Evolutionary conservation across 2,329 filamentous ascomycete genomes (phyloP), one percentile per base, ranked within the genome.

Genomic region (Monilinia fructigena): DNA sequence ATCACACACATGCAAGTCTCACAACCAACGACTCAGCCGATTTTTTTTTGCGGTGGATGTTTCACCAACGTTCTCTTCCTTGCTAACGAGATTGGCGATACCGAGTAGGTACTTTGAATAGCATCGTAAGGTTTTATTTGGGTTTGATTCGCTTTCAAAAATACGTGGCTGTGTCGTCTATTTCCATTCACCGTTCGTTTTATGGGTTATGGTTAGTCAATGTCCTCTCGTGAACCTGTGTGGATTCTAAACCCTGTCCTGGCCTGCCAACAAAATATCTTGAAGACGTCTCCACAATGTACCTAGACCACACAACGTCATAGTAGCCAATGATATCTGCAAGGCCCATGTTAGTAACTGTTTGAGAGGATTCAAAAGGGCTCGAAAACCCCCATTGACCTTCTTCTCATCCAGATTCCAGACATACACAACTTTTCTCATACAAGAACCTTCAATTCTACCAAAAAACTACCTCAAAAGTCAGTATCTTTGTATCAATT

Each of bases 281-380:
- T 23, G 26, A 60, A 60, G 42, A 38, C 28, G 28, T 60, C 14
- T 60, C 56, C 56, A 60, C 56, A 6, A 60, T 60, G 42, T 28
- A 60, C 42, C 45, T 60, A 18, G 16, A 58, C n/a, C 55, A 8
- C 28, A 58, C 40, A 31, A 50, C 58, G 58, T 50, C 58, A 61
- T 61, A 50, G 8, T 38, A 3, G 5, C 58, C 45, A 61, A 61
- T 61, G 7, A 50, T 38, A 38, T 50, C 8, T 50, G 58, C 28
- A 61, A 20, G 14, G n/a, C 8, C 58, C 45, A 26, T 38, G 26
- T 26, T 50, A 61, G 58, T 47, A 26, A 47, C 31, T 26, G 20
- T 38, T 40, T 50, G 58, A 61, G 45, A 14, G 58, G 26, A 40
- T 61, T 61, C 58, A 61, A 61, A 52, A 61, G 28, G 42, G 45